Evolutionary conservation across 805 yeast species (phyloP).

Genomic region (Hanseniaspora meyeri): DNA sequence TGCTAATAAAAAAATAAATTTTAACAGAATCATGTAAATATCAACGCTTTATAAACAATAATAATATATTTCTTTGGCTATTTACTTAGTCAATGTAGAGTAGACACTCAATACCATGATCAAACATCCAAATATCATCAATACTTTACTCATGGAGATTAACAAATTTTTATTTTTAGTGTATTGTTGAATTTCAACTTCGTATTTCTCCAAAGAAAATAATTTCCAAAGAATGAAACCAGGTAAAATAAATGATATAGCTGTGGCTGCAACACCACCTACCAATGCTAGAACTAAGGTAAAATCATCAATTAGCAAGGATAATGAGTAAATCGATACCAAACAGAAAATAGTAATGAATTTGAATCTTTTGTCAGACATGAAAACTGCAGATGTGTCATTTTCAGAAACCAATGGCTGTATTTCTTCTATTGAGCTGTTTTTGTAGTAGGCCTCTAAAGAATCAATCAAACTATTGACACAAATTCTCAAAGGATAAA

Average conservation of each 20-base stretch:
- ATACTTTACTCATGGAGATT: conserved; percentile 33
- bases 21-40: neutral
- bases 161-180: conserved; percentile 20
- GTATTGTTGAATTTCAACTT: conserved; percentile 19
- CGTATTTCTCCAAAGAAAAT: conserved; percentile 29
- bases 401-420: neutral
- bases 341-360: conserved; percentile 36
- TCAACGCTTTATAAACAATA: neutral
- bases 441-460: conserved; percentile 22
- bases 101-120: conserved; percentile 59
- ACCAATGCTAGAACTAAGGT: conserved; percentile 76
- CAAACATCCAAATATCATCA: conserved; percentile 54
- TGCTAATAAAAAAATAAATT: too few relatives aligned
- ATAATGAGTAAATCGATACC: conserved; percentile 45
- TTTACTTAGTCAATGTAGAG: conserved; percentile 25
- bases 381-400: conserved; percentile 13
- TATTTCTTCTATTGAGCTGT: neutral
- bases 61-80: too few relatives aligned
- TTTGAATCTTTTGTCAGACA: conserved; percentile 20
- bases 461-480: conserved; percentile 52
- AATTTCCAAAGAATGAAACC: conserved; percentile 74
- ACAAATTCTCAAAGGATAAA: conserved; percentile 70
- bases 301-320: conserved; percentile 56
- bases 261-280: conserved; percentile 87
- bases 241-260: conserved; percentile 81